Percentiles rank a stretch among this genome's conserved stretches.
Conservation (phyloP, 371 early-diverging fungal genomes). For the Mycotypha africana region DNA sequence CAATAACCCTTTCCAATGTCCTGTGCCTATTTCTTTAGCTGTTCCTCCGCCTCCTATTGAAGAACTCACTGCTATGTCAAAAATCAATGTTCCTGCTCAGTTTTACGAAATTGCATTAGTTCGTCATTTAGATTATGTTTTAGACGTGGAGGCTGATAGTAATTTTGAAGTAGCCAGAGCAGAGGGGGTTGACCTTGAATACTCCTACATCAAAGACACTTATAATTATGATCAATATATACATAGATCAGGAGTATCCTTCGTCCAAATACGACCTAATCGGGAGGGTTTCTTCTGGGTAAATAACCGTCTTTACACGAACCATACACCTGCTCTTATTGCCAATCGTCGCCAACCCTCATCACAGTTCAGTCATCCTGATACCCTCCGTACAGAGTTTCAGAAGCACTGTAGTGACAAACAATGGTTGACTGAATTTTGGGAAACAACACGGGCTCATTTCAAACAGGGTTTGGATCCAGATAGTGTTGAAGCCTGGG, state of each 20-base stretch:
- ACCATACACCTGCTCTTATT: conserved; percentile 52
- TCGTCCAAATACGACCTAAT: conserved; percentile 79
- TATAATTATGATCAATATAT: conserved; percentile 86
- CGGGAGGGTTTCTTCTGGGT: conserved; percentile 86
- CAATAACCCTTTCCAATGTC: conserved; percentile 88
- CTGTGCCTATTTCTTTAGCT: conserved; percentile 64
- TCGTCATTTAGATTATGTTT: conserved; percentile 77
- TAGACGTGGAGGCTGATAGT: conserved; percentile 91
- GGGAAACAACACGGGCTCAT: conserved; percentile 46
- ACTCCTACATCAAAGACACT: conserved; percentile 65
- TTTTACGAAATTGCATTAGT: conserved; percentile 83
- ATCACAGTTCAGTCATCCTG: conserved; percentile 41
- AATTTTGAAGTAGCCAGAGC: conserved; percentile 46
- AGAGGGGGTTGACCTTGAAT: conserved; percentile 48
- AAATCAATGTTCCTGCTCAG: conserved; percentile 58
- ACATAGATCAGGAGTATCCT: conserved; percentile 86
- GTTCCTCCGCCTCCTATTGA: conserved; percentile 58
- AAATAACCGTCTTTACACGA: conserved; percentile 77
- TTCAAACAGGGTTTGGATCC: conserved; percentile 21
- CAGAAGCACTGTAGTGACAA: conserved; percentile 51
- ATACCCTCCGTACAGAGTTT: conserved; percentile 48
- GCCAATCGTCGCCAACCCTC: conserved; percentile 28
- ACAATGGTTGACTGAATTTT: conserved; percentile 50
- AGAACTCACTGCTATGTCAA: conserved; percentile 31
- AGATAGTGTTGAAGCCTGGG: conserved; percentile 25